Evolutionary conservation across 441 rosid species (phyloP).

Genomic region (Populus trichocarpa): DNA sequence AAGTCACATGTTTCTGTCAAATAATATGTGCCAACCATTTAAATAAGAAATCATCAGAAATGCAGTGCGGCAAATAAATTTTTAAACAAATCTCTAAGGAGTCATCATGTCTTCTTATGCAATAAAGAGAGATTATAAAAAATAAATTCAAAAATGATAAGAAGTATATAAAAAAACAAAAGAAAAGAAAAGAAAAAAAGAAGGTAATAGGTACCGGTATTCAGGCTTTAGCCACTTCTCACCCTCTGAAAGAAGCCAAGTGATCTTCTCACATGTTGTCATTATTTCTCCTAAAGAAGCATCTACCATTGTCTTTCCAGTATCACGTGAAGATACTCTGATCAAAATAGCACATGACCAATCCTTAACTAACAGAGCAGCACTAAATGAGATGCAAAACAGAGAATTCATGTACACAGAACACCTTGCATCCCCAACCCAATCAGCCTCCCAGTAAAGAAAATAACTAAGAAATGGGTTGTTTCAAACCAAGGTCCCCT

Average conservation of each 20-base stretch:
- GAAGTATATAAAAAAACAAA: neutral
- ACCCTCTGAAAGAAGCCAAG: constrained; percentile 99
- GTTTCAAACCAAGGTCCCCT: neutral
- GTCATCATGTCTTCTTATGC: neutral
- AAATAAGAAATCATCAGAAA: neutral
- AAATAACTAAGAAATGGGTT: neutral
- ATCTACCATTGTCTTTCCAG: constrained; percentile 99
- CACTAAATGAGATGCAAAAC: constrained; percentile 3
- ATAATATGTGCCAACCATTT: neutral
- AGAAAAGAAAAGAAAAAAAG: neutral
- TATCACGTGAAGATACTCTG: constrained; percentile 96
- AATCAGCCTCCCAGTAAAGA: neutral
- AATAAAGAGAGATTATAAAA: neutral
- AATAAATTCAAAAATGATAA: neutral
- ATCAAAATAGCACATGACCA: constrained; percentile 19
- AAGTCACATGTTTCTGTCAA: neutral
- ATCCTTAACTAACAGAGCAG: neutral
- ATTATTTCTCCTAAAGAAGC: constrained; percentile 98
- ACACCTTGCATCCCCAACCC: constrained; percentile 2
- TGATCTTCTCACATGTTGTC: constrained; percentile 99
- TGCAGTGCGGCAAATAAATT: neutral
- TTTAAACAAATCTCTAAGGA: neutral
- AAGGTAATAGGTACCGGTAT: constrained; percentile 43
- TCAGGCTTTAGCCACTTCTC: constrained; percentile 98
- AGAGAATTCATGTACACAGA: constrained; percentile 1